Conservation (phyloP, 2,329 filamentous ascomycete genomes). For the Albifimbria verrucaria region DNA sequence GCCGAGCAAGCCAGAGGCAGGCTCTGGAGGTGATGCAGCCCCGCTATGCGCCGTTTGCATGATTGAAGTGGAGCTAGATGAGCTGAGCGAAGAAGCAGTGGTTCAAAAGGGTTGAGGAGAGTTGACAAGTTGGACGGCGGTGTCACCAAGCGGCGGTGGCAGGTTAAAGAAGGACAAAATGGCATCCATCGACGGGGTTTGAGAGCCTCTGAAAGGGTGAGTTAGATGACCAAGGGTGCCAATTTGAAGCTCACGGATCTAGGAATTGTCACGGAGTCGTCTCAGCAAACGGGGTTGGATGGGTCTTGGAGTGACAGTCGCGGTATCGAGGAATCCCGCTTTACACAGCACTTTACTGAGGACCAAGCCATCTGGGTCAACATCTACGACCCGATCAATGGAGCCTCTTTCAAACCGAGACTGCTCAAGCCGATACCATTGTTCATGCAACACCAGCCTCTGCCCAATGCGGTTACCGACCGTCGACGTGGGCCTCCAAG, state of each 20-base stretch:
- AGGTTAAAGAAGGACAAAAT: slow-evolving; percentile 23
- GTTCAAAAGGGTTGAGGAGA: slow-evolving; percentile 40
- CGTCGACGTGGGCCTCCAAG: no score
- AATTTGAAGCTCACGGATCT: not conserved
- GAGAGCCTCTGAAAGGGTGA: not conserved
- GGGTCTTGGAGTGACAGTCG: slow-evolving; percentile 7
- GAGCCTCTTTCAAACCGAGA: slow-evolving; percentile 43
- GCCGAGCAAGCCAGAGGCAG: slow-evolving; percentile 1
- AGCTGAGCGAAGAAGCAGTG: slow-evolving; percentile 23
- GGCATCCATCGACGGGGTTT: not conserved
- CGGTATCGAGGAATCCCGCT: slow-evolving; percentile 1
- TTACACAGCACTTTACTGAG: slow-evolving; percentile 18
- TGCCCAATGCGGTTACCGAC: no score
- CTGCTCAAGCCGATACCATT: slow-evolving; percentile 49
- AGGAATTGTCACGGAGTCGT: not conserved
- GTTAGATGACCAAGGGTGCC: not conserved
- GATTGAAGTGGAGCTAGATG: slow-evolving; percentile 35
- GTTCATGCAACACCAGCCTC: slow-evolving; percentile 46
- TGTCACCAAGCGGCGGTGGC: slow-evolving; percentile 41
- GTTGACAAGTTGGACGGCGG: slow-evolving; percentile 44
- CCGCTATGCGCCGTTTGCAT: slow-evolving; percentile 49
- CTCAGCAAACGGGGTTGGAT: slow-evolving; percentile 1
- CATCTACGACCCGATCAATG: slow-evolving; percentile 44
- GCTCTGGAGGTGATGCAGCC: slow-evolving; percentile 41
- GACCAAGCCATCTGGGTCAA: slow-evolving; percentile 46